Evolutionary conservation across 2,329 filamentous ascomycete species (phyloP).

Genomic region (Calonectria leucothoes): DNA sequence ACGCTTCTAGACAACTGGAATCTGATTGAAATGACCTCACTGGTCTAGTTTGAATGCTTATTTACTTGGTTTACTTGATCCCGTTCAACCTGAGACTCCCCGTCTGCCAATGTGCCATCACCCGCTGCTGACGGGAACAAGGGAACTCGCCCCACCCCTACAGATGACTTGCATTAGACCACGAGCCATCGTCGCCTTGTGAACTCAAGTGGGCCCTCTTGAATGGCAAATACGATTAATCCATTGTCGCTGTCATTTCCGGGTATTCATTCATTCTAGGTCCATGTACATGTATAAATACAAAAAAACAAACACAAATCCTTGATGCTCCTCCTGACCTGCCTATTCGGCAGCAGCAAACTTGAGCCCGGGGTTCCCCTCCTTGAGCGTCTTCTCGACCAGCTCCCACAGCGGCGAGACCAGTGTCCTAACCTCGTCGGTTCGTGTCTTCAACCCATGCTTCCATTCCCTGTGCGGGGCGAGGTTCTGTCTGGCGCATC

Average conservation of each 20-base stretch:
- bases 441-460: conserved; percentile 44
- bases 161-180: too few relatives aligned
- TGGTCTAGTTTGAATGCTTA: too few relatives aligned
- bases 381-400: conserved; percentile 43
- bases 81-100: too few relatives aligned
- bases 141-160: too few relatives aligned
- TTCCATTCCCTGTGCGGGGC: conserved; percentile 50
- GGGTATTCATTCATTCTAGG: not conserved
- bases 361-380: conserved; percentile 48
- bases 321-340: not conserved
- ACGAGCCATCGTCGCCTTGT: too few relatives aligned
- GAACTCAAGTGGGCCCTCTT: too few relatives aligned
- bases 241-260: not conserved
- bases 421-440: conserved; percentile 35
- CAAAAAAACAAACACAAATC: not conserved
- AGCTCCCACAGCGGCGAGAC: conserved; percentile 38
- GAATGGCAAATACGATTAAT: too few relatives aligned
- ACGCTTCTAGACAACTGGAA: too few relatives aligned
- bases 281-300: not conserved
- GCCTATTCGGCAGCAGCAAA: conserved; percentile 36
- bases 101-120: too few relatives aligned
- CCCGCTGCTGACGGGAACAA: too few relatives aligned
- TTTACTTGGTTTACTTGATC: too few relatives aligned
- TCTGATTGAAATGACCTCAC: too few relatives aligned
- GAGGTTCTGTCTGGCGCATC: conserved; percentile 57